These are phyloP conservation scores for Pilasporangium apinafurcum DNA, from an alignment of 352 stramenopile species.

Conservation along the genomic window DNA sequence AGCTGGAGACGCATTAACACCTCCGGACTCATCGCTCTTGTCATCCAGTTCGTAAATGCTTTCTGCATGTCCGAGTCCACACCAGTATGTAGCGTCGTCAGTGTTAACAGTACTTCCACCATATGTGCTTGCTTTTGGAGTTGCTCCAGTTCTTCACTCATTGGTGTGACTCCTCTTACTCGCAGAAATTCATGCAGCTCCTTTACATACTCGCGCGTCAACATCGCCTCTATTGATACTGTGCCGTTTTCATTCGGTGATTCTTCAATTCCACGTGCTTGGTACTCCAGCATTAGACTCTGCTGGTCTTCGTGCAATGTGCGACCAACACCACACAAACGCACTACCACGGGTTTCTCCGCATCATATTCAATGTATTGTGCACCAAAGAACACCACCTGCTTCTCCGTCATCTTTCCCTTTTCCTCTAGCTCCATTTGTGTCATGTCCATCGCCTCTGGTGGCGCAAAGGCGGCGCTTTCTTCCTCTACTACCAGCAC, in stretches of 20 bases:
- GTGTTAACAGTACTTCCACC: constrained; percentile 33
- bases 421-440: too few species aligned
- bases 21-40: constrained; percentile 7
- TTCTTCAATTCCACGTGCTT: constrained; percentile 26
- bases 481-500: too few species aligned
- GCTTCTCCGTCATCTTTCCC: too few species aligned
- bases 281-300: constrained; percentile 31
- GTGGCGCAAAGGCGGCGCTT: too few species aligned
- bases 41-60: too few species aligned
- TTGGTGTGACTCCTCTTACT: constrained; percentile 25
- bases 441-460: too few species aligned
- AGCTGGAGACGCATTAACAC: constrained; percentile 20
- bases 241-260: not conserved
- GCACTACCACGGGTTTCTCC: constrained; percentile 32
- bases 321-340: constrained; percentile 11
- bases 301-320: not conserved
- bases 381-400: constrained; percentile 43
- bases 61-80: not conserved
- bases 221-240: constrained; percentile 2
- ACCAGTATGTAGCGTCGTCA: constrained; percentile 8
- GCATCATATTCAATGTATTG: constrained; percentile 61
- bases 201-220: constrained; percentile 16
- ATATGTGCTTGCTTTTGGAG: constrained; percentile 35
- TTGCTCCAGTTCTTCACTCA: constrained; percentile 7
- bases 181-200: constrained; percentile 27